Conservation (phyloP, 2,329 filamentous ascomycete species). For the Acephala macrosclerotiorum region DNA sequence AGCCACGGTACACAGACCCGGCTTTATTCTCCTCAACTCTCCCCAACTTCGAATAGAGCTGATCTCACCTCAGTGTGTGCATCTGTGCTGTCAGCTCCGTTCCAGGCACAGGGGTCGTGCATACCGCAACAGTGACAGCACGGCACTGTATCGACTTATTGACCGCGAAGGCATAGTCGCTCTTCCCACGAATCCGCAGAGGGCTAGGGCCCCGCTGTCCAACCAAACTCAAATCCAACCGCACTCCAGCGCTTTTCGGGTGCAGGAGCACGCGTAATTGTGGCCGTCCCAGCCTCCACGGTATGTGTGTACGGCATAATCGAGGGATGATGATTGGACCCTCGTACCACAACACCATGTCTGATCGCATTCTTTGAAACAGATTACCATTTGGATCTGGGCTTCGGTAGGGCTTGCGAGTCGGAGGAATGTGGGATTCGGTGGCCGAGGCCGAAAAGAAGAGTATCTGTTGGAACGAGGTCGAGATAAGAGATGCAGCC, state of each 20-base stretch:
- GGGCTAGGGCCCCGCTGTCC: background rate
- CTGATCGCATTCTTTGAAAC: background rate
- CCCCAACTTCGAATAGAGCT: background rate
- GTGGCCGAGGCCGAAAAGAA: background rate
- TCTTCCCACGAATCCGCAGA: background rate
- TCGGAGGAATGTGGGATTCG: background rate
- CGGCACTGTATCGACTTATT: background rate
- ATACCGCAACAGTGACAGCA: background rate
- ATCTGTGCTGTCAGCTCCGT: background rate
- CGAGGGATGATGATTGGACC: background rate
- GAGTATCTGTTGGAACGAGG: background rate
- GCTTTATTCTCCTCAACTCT: background rate
- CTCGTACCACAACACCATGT: background rate
- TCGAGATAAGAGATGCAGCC: conserved; percentile 4
- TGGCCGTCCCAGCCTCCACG: conserved; percentile 8
- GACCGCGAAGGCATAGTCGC: background rate
- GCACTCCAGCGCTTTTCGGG: background rate
- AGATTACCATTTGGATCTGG: background rate
- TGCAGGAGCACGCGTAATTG: conserved; percentile 6
- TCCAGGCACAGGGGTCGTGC: conserved; percentile 7
- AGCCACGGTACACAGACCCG: background rate
- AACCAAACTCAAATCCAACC: conserved; percentile 1
- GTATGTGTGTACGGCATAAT: background rate
- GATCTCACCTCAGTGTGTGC: background rate
- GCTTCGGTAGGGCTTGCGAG: background rate